Conservation (phyloP, 192 early-diverging fungal species). For the Umbelopsis sp. region DNA sequence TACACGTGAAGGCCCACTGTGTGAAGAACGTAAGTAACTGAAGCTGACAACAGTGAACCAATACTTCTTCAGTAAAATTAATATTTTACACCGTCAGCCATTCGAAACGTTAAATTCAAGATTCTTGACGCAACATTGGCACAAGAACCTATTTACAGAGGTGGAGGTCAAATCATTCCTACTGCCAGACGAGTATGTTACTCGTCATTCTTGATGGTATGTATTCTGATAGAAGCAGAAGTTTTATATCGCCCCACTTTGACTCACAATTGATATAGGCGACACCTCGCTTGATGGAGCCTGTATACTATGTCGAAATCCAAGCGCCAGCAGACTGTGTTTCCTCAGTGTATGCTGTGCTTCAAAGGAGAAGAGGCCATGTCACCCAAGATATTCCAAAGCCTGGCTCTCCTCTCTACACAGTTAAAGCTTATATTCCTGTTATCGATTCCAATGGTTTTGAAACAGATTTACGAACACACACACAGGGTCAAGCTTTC, state of each 20-base stretch:
- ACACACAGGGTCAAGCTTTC: conserved; percentile 97
- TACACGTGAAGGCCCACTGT: conserved; percentile 91
- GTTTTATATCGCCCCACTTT: not conserved
- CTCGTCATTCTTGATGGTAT: conserved; percentile 89
- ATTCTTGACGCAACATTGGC: conserved; percentile 88
- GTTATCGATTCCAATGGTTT: conserved; percentile 96
- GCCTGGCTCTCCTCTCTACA: conserved; percentile 92
- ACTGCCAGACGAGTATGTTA: conserved; percentile 96
- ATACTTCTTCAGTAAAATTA: not conserved
- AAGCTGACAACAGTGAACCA: not conserved
- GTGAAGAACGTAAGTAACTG: conserved; percentile 84
- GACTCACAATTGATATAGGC: conserved; percentile 52
- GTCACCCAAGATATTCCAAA: conserved; percentile 94
- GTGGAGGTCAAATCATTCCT: conserved; percentile 96
- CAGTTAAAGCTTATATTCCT: conserved; percentile 91
- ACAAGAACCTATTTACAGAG: conserved; percentile 85
- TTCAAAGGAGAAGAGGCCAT: conserved; percentile 91
- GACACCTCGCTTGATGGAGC: conserved; percentile 96
- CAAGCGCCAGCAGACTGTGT: conserved; percentile 97
- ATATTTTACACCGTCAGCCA: conserved; percentile 54
- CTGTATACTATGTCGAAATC: conserved; percentile 94
- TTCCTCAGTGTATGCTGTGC: conserved; percentile 90
- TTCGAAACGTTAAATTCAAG: conserved; percentile 94
- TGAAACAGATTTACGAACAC: conserved; percentile 94
- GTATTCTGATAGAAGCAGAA: conserved; percentile 1